Evolutionary conservation across 1,284 basidiomycete genomes (phyloP).

Genomic region (Ganoderma boninense): DNA sequence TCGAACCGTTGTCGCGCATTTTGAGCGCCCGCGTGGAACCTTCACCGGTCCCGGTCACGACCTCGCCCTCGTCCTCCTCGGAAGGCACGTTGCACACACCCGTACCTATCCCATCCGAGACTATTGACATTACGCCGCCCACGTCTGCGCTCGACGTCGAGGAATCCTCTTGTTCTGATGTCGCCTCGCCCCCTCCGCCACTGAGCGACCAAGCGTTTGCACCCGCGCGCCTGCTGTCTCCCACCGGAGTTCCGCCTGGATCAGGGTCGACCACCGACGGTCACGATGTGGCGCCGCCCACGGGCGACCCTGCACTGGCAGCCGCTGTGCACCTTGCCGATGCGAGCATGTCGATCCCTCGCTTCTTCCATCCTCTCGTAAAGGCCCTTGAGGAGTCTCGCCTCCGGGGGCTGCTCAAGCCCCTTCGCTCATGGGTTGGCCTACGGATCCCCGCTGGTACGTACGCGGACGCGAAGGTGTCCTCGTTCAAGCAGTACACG

Average conservation of each 20-base stretch:
- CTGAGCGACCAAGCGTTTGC: neutral
- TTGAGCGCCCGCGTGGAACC: neutral
- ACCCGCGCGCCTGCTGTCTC: neutral
- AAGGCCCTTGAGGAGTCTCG: conserved; percentile 35
- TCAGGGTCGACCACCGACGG: neutral
- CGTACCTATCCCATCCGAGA: neutral
- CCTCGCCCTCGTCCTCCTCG: neutral
- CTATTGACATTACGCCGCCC: conserved; percentile 7
- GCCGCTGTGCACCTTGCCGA: neutral
- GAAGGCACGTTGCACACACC: neutral
- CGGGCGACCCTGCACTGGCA: neutral
- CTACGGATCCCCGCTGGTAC: conserved; percentile 43
- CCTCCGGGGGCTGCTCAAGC: conserved; percentile 41
- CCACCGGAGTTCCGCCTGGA: neutral
- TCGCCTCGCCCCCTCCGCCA: neutral
- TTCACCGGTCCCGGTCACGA: neutral
- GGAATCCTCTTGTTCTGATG: neutral
- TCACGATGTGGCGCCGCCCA: neutral
- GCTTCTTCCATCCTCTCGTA: conserved; percentile 27
- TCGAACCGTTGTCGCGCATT: conserved; percentile 13
- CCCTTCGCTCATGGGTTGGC: conserved; percentile 51
- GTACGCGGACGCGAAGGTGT: conserved; percentile 53
- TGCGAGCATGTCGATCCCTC: conserved; percentile 11
- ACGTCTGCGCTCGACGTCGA: conserved; percentile 2
- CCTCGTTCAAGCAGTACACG: conserved; percentile 55